These are phyloP conservation scores for Fusarium metavorans DNA, from an alignment of 2,329 filamentous ascomycete genomes.

Conservation along the genomic window DNA sequence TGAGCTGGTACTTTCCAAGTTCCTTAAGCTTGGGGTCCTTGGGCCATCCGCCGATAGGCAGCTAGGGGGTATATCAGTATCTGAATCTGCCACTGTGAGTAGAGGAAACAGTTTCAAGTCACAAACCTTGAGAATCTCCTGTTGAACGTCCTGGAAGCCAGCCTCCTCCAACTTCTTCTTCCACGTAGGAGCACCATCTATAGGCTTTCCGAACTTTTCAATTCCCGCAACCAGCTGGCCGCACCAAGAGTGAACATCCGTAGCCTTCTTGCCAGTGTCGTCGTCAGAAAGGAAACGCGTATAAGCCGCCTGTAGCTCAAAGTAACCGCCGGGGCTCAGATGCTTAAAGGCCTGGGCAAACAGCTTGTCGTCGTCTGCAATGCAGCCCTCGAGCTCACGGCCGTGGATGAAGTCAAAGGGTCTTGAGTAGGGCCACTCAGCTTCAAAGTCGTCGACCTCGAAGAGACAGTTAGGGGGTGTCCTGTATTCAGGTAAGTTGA, in stretches of 20 bases:
- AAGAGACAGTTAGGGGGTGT: slow-evolving; percentile 15
- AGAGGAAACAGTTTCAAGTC: not conserved
- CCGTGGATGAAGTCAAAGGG: slow-evolving; percentile 22
- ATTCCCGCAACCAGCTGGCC: not conserved
- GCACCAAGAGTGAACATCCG: slow-evolving; percentile 4
- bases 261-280: slow-evolving; percentile 9
- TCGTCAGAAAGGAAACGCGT: slow-evolving; percentile 12
- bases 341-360: slow-evolving; percentile 6
- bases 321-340: slow-evolving; percentile 1
- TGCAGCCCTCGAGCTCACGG: slow-evolving; percentile 17
- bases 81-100: not conserved
- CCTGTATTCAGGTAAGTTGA: not conserved
- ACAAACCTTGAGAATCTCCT: slow-evolving; percentile 18
- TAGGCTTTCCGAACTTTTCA: slow-evolving; percentile 11
- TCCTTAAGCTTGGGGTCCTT: slow-evolving; percentile 23
- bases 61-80: not conserved
- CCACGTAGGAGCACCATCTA: slow-evolving; percentile 8
- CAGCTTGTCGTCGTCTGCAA: slow-evolving; percentile 1
- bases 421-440: slow-evolving; percentile 12
- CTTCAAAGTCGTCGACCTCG: slow-evolving; percentile 19
- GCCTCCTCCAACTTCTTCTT: slow-evolving; percentile 8
- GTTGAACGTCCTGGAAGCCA: slow-evolving; percentile 7
- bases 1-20: slow-evolving; percentile 9
- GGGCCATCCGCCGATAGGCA: slow-evolving; percentile 14
- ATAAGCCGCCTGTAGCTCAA: slow-evolving; percentile 6